Evolutionary conservation across 345 rosid genomes (phyloP), one percentile per base, ranked within the genome.

Genomic region (Boechera divaricarpa): DNA sequence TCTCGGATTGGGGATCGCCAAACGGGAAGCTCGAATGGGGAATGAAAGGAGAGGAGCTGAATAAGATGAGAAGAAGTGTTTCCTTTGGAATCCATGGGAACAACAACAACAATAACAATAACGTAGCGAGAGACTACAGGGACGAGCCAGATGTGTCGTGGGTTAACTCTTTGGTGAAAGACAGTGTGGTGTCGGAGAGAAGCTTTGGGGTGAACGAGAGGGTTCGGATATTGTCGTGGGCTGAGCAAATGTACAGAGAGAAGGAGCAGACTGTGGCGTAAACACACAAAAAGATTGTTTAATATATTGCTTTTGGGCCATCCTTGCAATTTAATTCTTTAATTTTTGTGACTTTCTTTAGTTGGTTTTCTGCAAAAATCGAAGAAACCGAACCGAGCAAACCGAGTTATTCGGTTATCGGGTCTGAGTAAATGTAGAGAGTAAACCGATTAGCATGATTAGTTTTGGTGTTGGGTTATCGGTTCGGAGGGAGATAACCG

Each of bases 21-120:
- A 80, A 78, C n/a, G 99, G 99, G 73, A 92, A 86, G 72, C 76
- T 95, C 41, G 94, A 95, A 56, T 92, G 99, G 99, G 97, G 94
- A n/a, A 72, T 91, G 75, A 90, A 89, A 75, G 96, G 96, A 69
- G 96, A 92, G 13, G 93, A 95, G 83, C 74, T 95, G 74, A 90
- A 77, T 85, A 94, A 86, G 88, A 86, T 94, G 64, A 92, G 86
- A 74, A 89, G 85, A 81, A 89, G 97, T 0, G 93, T 90, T 59
- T 92, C 99, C 10, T 92, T 95, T 5, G 96, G 97, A 57, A 79
- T 89, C 62, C 87, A 87, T 16, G 85, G 89, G 81, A 89, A 80
- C 77, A 82, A 53, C 28, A 82, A 53, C 21, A 41, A 79, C 48
- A 36, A 82, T n/a, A 66, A 61, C 12, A 41, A 41, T 41, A 41